phyloP scores from a whole-genome alignment of 1,139 yeast genomes.

The Arxiozyma slooffiae region DNA sequence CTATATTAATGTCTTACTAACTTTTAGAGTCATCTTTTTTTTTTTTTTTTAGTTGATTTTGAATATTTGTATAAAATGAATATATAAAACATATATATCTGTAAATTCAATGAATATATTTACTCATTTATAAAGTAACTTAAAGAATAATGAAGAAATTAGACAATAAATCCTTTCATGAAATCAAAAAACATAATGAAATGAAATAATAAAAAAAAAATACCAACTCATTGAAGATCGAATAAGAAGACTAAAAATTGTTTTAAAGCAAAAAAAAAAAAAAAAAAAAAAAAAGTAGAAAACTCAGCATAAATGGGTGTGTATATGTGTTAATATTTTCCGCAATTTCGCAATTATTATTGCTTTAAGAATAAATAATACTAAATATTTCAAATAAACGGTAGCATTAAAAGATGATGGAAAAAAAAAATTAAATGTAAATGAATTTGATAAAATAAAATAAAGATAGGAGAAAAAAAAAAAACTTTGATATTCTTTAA shows the following conservation, averaged over 20 bases:
- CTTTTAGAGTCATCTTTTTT: background rate
- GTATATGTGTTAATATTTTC: background rate
- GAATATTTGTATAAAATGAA: background rate
- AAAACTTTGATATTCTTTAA: background rate
- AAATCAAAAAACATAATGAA: no score
- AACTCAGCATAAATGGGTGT: background rate
- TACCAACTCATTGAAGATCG: background rate
- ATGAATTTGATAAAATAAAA: no score
- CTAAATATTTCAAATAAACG: background rate
- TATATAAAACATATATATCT: slow-evolving; percentile 1
- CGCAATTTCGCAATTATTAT: background rate
- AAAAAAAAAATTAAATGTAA: background rate
- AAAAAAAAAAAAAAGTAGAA: background rate
- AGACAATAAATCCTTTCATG: background rate
- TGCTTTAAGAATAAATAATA: slow-evolving; percentile 1
- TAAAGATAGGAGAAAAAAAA: background rate
- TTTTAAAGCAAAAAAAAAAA: no score
- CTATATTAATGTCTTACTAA: background rate
- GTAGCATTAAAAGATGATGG: background rate
- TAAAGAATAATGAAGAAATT: background rate
- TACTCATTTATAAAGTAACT: background rate
- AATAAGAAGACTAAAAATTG: background rate
- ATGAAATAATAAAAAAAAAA: no score
- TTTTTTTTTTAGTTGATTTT: background rate
- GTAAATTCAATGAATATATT: background rate